These are phyloP conservation scores for Aspergillus bridgeri DNA, from an alignment of 495 filamentous ascomycete species.

Conservation along the genomic window DNA sequence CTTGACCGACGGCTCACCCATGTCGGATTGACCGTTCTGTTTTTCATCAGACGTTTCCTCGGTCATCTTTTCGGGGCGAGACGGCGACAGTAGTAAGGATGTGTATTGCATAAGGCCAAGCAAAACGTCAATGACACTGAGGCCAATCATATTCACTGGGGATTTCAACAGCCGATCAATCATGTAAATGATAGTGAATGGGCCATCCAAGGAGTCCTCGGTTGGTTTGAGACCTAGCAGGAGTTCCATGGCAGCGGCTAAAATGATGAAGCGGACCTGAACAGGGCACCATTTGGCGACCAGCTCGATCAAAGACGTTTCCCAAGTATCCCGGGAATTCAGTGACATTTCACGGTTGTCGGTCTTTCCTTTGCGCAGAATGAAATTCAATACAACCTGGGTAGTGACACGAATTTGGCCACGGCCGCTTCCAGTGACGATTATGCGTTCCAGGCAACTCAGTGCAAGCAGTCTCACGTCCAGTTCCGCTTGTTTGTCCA, in stretches of 20 bases:
- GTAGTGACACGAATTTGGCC: conserved; percentile 74
- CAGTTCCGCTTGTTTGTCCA: conserved; percentile 81
- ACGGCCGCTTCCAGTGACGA: conserved; percentile 66
- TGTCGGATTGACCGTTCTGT: conserved; percentile 12
- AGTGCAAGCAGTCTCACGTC: conserved; percentile 80
- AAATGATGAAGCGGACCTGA: conserved; percentile 83
- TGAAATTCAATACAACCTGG: conserved; percentile 64
- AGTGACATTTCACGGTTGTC: conserved; percentile 6
- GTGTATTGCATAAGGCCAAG: conserved; percentile 78
- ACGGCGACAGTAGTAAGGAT: conserved; percentile 63
- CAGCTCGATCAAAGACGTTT: conserved; percentile 72
- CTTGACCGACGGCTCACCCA: conserved; percentile 35
- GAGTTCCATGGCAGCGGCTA: conserved; percentile 73
- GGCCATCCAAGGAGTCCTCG: conserved; percentile 63
- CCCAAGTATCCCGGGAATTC: conserved; percentile 56
- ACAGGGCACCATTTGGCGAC: conserved; percentile 83
- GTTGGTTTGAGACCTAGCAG: conserved; percentile 60
- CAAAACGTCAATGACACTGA: conserved; percentile 90
- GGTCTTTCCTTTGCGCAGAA: conserved; percentile 49
- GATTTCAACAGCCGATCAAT: conserved; percentile 79
- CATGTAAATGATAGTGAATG: conserved; percentile 69
- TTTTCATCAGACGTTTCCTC: conserved; percentile 14
- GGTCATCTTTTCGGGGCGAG: conserved; percentile 32
- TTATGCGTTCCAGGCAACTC: conserved; percentile 76
- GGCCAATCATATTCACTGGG: conserved; percentile 84